These are phyloP conservation scores for Karstenula rhodostoma DNA, from an alignment of 2,329 filamentous ascomycete species.

Conservation along the genomic window DNA sequence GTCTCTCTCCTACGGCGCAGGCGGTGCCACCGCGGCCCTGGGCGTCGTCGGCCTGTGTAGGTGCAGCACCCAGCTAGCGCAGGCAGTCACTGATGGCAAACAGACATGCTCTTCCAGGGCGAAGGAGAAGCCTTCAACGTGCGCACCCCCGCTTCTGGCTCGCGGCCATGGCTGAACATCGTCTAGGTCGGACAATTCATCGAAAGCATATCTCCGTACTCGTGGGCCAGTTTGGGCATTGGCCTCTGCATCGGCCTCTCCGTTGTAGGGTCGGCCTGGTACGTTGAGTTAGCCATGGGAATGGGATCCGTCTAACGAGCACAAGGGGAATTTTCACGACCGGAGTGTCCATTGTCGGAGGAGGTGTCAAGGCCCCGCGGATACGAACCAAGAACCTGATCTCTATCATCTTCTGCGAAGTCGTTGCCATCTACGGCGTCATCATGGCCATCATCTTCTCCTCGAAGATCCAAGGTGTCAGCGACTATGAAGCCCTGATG, in stretches of 20 bases:
- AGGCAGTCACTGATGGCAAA: slow-evolving; percentile 41
- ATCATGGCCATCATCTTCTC: slow-evolving; percentile 99
- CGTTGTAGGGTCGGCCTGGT: slow-evolving; percentile 98
- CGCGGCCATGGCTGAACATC: slow-evolving; percentile 20
- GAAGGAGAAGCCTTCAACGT: slow-evolving; percentile 97
- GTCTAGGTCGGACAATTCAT: slow-evolving; percentile 87
- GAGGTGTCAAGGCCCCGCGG: slow-evolving; percentile 92
- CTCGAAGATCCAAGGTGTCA: slow-evolving; percentile 77
- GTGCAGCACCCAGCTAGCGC: slow-evolving; percentile 46
- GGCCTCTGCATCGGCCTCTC: slow-evolving; percentile 94
- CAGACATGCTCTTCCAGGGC: slow-evolving; percentile 98
- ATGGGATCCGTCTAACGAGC: slow-evolving; percentile 24
- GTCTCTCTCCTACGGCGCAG: slow-evolving; percentile 76
- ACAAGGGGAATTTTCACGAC: slow-evolving; percentile 98
- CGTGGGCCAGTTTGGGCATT: slow-evolving; percentile 91
- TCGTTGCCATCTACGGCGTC: slow-evolving; percentile 99
- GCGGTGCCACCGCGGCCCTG: slow-evolving; percentile 73
- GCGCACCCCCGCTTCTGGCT: slow-evolving; percentile 44
- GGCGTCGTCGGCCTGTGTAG: slow-evolving; percentile 80
- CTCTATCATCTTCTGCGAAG: slow-evolving; percentile 99
- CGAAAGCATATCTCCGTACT: slow-evolving; percentile 91
- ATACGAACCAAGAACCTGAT: slow-evolving; percentile 99
- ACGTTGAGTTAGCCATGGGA: slow-evolving; percentile 42
- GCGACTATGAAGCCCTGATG: slow-evolving; percentile 71
- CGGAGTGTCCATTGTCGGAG: slow-evolving; percentile 95